These are phyloP conservation scores for Eragrostis tef DNA, from an alignment of 202 grass and related monocot genomes.

Conservation along the genomic window DNA sequence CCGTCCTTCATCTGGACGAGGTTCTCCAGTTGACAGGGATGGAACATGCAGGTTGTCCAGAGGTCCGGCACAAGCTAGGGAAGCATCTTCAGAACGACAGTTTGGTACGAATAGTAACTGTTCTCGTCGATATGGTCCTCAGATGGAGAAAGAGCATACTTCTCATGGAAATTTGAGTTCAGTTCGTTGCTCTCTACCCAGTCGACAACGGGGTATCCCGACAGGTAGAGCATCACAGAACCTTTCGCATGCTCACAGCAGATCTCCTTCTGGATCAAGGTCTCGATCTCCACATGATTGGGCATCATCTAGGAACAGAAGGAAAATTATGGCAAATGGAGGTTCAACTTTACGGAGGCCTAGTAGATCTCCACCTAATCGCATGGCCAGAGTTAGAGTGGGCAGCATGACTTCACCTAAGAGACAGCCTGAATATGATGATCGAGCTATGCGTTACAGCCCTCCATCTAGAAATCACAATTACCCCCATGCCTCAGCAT, in stretches of 20 bases:
- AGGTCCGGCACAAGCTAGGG: conserved; percentile 56
- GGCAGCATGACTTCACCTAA: conserved; percentile 60
- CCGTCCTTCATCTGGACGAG: conserved; percentile 48
- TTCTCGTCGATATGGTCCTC: conserved; percentile 56
- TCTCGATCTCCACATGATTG: conserved; percentile 77
- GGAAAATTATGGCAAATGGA: conserved; percentile 54
- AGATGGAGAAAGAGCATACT: conserved; percentile 53
- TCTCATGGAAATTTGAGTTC: conserved; percentile 52
- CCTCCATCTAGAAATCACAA: conserved; percentile 52
- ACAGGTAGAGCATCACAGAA: conserved; percentile 53
- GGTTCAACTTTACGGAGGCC: conserved; percentile 52
- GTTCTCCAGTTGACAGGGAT: conserved; percentile 62
- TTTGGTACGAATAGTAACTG: conserved; percentile 47
- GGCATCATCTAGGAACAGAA: conserved; percentile 64
- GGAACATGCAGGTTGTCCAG: conserved; percentile 41
- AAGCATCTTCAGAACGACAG: conserved; percentile 61
- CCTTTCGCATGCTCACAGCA: conserved; percentile 61
- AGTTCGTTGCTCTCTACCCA: conserved; percentile 47
- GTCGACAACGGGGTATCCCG: conserved; percentile 61
- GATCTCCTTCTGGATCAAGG: conserved; percentile 85
- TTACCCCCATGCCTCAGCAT: conserved; percentile 63
- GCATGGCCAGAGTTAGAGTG: conserved; percentile 52
- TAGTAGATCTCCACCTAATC: conserved; percentile 65
- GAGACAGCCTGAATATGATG: conserved; percentile 66
- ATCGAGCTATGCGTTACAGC: conserved; percentile 55